Conservation (phyloP, 345 rosid species). For the Iberis pinnata region DNA sequence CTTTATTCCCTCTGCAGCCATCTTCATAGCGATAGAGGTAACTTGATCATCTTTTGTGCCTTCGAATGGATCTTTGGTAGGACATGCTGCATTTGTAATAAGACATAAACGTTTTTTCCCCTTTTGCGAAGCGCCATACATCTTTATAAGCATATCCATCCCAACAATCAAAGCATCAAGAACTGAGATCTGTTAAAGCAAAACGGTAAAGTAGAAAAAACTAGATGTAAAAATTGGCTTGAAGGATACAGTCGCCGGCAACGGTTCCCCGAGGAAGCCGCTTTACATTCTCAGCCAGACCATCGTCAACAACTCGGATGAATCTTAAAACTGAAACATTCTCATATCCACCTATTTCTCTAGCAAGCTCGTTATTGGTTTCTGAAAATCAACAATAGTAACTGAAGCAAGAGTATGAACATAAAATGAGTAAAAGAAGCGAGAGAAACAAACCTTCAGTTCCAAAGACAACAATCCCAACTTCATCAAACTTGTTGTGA, state of each 20-base stretch:
- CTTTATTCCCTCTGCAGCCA: constrained; percentile 56
- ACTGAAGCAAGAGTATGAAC: neutral
- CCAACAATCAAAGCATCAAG: constrained; percentile 91
- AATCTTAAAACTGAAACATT: constrained; percentile 47
- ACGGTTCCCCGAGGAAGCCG: constrained; percentile 67
- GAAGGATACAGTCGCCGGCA: constrained; percentile 81
- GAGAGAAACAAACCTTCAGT: constrained; percentile 63
- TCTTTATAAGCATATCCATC: constrained; percentile 88
- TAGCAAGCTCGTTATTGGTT: constrained; percentile 66
- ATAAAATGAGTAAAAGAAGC: neutral
- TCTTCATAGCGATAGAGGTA: constrained; percentile 53
- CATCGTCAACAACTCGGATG: constrained; percentile 67
- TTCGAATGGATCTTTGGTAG: constrained; percentile 65
- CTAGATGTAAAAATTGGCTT: constrained; percentile 8
- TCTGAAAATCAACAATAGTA: constrained; percentile 26
- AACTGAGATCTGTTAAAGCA: constrained; percentile 61
- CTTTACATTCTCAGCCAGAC: constrained; percentile 39
- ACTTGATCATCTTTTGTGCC: constrained; percentile 87
- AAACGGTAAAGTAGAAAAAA: neutral
- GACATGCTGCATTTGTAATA: constrained; percentile 59
- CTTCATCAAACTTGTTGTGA: constrained; percentile 68
- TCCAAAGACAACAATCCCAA: constrained; percentile 75
- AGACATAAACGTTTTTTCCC: constrained; percentile 84
- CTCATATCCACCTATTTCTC: constrained; percentile 82
- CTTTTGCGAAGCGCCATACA: constrained; percentile 45